phyloP scores from a whole-genome alignment of 352 stramenopile genomes.

The Phytopythium vexans region DNA sequence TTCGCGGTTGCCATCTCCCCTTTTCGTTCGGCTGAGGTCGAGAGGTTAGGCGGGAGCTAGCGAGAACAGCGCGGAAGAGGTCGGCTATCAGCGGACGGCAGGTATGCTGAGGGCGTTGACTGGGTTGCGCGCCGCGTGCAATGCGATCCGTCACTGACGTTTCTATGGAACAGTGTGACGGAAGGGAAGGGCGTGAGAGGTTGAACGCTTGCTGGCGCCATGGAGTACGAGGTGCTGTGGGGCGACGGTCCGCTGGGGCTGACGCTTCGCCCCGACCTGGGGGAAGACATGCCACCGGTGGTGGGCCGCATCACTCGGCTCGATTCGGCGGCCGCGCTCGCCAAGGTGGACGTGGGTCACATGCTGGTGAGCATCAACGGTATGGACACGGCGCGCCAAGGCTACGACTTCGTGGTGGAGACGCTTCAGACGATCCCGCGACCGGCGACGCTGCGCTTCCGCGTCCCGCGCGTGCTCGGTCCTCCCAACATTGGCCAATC shows the following conservation, averaged over 20 bases:
- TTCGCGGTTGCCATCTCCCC: too few species aligned
- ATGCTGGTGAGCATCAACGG: slow-evolving; percentile 90
- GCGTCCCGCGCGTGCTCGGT: slow-evolving; percentile 56
- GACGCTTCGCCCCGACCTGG: slow-evolving; percentile 78
- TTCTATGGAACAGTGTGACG: too few species aligned
- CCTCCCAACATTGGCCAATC: slow-evolving; percentile 1
- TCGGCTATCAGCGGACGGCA: too few species aligned
- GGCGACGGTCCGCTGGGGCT: slow-evolving; percentile 77
- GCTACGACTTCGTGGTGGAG: slow-evolving; percentile 80
- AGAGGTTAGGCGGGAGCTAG: too few species aligned
- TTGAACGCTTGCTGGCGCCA: slow-evolving; percentile 10
- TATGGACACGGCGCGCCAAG: slow-evolving; percentile 80
- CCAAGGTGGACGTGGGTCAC: slow-evolving; percentile 79
- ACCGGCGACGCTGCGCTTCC: slow-evolving; percentile 78
- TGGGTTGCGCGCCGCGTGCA: too few species aligned
- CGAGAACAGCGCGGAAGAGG: too few species aligned
- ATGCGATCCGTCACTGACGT: too few species aligned
- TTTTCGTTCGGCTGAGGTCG: too few species aligned
- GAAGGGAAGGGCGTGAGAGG: too few species aligned
- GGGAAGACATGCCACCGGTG: slow-evolving; percentile 85
- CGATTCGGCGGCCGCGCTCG: slow-evolving; percentile 75
- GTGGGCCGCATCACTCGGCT: slow-evolving; percentile 85
- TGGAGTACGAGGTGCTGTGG: slow-evolving; percentile 89
- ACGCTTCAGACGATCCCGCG: slow-evolving; percentile 82
- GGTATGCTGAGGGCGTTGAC: too few species aligned